phyloP scores from a whole-genome alignment of 495 filamentous ascomycete species.

The Talaromyces stipitatus region DNA sequence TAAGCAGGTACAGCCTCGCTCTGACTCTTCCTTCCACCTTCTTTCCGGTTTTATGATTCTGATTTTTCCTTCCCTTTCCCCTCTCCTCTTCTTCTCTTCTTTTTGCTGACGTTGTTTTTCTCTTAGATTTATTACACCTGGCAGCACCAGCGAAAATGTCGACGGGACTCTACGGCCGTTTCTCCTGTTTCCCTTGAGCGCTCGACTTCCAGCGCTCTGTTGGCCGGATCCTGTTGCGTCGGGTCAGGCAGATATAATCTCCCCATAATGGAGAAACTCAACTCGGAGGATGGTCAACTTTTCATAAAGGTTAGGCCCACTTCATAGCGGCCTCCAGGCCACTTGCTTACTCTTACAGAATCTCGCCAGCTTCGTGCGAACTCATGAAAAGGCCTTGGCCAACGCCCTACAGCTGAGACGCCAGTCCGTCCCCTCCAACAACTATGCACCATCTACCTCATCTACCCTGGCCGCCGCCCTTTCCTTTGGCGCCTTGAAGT shows the following conservation, averaged over 20 bases:
- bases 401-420: constrained; percentile 84
- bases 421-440: constrained; percentile 45
- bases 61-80: neutral
- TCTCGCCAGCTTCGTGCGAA: constrained; percentile 89
- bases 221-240: constrained; percentile 18
- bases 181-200: constrained; percentile 29
- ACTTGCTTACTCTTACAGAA: constrained; percentile 47
- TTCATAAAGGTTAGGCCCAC: constrained; percentile 66
- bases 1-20: constrained; percentile 5
- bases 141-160: constrained; percentile 32
- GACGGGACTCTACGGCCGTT: constrained; percentile 14
- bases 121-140: neutral
- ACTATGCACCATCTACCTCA: constrained; percentile 59
- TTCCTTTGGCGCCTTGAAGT: constrained; percentile 75
- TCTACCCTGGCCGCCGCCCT: constrained; percentile 72
- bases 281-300: constrained; percentile 77
- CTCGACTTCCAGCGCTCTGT: constrained; percentile 28
- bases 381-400: constrained; percentile 93
- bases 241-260: constrained; percentile 12
- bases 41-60: neutral
- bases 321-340: neutral
- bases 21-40: neutral
- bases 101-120: neutral
- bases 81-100: neutral
- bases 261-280: constrained; percentile 42